Evolutionary conservation across 2,329 filamentous ascomycete genomes (phyloP), one percentile per base, ranked within the genome.

Genomic region (Cryphonectria parasitica): DNA sequence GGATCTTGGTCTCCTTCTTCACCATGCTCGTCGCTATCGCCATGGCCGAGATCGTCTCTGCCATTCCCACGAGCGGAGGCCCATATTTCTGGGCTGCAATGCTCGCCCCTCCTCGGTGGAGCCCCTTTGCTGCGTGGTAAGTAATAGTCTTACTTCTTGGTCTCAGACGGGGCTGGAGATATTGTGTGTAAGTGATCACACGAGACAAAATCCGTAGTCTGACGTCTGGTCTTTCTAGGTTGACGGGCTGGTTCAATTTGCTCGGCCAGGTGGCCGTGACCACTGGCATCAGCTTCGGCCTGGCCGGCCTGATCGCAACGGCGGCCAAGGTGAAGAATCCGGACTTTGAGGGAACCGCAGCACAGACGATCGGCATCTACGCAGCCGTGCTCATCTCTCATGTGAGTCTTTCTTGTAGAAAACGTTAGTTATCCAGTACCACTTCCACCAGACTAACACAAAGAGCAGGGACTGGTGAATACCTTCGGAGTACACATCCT

Each of bases 71-170:
- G 1, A 83, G 82, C 62, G 87, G 87, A 54, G 87, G 87, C 0
- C 87, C 87, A 1, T 89, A 90, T 75, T 89, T 88, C 77, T 89
- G 88, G 87, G 82, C 86, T 0, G 87, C 87, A 1, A 83, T 88
- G 73, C 81, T 89, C 43, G 86, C 87, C 2, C 86, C 86, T 0
- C 79, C 81, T 7, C 74, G 75, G 2, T 80, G 77, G 77, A 81
- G 79, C 1, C 75, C 80, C 4, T 80, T 82, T 60, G 77, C 78
- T 0, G 80, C 80, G 11, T 82, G 80, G 80, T 71, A 52, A 52
- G 63, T 64, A 22, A 39, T 6, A 34, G 34, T 34, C 3, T 4
- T 34, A 34, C 34, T 34, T 34, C 34, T 45, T 22, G 2, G 45
- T 22, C 8, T 10, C 3, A 22, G 13, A 11, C 7, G 11, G 11